These are phyloP conservation scores for Trichosporon coremiiforme DNA, from an alignment of 1,284 basidiomycete genomes.

Conservation along the genomic window DNA sequence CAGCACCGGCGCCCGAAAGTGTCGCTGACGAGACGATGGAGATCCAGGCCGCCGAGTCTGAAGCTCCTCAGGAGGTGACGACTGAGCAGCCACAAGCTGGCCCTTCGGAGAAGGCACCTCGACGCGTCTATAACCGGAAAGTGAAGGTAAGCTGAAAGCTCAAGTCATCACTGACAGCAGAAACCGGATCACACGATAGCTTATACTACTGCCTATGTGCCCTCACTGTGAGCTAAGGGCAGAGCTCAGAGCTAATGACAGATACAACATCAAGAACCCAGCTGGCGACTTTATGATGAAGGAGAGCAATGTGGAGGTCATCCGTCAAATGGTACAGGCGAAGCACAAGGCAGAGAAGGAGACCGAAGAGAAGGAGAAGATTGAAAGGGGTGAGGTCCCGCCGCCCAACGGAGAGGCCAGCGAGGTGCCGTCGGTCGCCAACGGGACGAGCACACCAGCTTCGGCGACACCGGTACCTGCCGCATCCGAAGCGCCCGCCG, in stretches of 20 bases:
- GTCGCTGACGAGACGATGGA: conserved; percentile 13
- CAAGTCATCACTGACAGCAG: conserved; percentile 17
- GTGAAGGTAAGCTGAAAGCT: conserved; percentile 1
- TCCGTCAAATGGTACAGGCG: conserved; percentile 33
- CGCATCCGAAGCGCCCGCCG: neutral
- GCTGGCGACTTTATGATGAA: conserved; percentile 48
- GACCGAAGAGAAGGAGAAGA: conserved; percentile 6
- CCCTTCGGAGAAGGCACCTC: conserved; percentile 20
- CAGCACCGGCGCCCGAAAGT: conserved; percentile 7
- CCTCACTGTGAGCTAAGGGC: conserved; percentile 37
- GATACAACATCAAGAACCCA: conserved; percentile 51
- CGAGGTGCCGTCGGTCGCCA: conserved; percentile 1
- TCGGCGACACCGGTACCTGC: conserved; percentile 8
- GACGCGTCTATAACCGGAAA: conserved; percentile 23
- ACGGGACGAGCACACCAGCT: conserved; percentile 6
- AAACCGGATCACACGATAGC: conserved; percentile 37
- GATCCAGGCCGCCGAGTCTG: neutral
- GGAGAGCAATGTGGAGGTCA: conserved; percentile 50
- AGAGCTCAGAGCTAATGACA: conserved; percentile 18
- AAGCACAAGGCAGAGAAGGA: conserved; percentile 33
- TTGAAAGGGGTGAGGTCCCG: neutral
- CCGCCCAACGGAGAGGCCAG: neutral
- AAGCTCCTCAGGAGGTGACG: conserved; percentile 5
- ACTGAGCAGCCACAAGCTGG: conserved; percentile 27
- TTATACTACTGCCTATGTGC: conserved; percentile 49